Percentiles rank a stretch among this genome's conserved stretches.
phyloP scores from a whole-genome alignment of 2,329 filamentous ascomycete genomes.

The Colletotrichum gigasporum region DNA sequence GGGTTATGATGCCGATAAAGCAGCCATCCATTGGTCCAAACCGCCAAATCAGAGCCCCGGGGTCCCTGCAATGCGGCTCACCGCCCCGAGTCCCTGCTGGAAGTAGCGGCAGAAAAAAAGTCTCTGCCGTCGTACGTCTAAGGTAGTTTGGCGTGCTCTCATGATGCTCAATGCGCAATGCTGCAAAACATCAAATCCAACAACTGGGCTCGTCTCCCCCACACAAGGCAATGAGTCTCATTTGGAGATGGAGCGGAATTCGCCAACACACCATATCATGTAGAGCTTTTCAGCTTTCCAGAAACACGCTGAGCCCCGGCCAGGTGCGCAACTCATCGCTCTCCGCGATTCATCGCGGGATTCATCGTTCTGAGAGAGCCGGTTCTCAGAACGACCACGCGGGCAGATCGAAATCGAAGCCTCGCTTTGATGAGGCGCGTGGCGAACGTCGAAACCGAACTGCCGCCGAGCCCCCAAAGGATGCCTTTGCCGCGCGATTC shows the following conservation, averaged over 20 bases:
- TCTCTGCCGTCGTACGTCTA: too few species aligned
- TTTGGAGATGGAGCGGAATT: slow-evolving; percentile 20
- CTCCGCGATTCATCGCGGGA: slow-evolving; percentile 75
- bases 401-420: background rate
- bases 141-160: too few species aligned
- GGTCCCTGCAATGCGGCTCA: background rate
- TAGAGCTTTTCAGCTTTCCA: background rate
- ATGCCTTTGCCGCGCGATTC: slow-evolving; percentile 20
- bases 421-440: slow-evolving; percentile 33
- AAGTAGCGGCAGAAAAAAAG: slow-evolving; percentile 31
- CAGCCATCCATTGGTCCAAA: background rate
- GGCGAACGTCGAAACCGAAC: background rate
- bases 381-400: background rate
- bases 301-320: background rate
- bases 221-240: slow-evolving; percentile 33
- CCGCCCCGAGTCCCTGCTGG: slow-evolving; percentile 19
- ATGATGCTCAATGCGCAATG: background rate
- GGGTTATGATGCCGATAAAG: too few species aligned
- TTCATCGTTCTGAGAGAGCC: slow-evolving; percentile 59
- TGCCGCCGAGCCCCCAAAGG: background rate
- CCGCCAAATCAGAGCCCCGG: background rate
- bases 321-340: slow-evolving; percentile 46
- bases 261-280: background rate
- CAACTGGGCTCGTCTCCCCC: background rate
- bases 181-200: background rate